phyloP scores from a whole-genome alignment of 169 alveolate genomes.

The Toxoplasma gondii region DNA sequence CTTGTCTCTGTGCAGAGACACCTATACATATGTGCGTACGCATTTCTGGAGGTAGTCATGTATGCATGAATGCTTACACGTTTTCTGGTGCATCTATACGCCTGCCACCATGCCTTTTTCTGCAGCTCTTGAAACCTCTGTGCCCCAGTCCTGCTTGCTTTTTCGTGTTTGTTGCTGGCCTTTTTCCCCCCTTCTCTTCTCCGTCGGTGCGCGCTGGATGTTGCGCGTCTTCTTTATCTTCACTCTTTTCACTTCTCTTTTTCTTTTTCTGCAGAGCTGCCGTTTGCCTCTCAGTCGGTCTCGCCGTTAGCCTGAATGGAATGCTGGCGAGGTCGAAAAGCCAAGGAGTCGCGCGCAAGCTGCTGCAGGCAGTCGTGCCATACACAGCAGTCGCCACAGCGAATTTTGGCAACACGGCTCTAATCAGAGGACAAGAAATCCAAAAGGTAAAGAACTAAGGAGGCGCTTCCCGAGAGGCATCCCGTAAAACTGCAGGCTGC shows the following conservation, averaged over 20 bases:
- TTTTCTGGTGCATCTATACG: too few relatives aligned
- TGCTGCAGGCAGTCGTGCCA: conserved; percentile 63
- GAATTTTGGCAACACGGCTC: conserved; percentile 37
- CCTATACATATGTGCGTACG: too few relatives aligned
- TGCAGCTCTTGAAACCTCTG: too few relatives aligned
- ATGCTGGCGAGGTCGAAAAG: conserved; percentile 34
- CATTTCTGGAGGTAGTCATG: too few relatives aligned
- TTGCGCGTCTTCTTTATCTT: neutral
- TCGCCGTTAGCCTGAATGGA: conserved; percentile 56
- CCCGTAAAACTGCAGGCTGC: neutral
- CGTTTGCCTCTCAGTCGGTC: conserved; percentile 61
- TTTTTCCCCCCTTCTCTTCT: neutral
- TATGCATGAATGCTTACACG: too few relatives aligned
- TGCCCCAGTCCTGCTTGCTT: too few relatives aligned
- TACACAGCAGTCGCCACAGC: conserved; percentile 61
- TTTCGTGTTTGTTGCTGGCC: neutral
- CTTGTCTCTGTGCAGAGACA: too few relatives aligned
- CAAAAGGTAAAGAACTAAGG: neutral
- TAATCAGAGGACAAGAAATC: conserved; percentile 54
- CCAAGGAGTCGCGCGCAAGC: neutral
- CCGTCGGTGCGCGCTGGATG: neutral
- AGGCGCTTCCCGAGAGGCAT: neutral
- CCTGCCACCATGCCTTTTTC: too few relatives aligned
- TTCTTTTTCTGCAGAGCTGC: conserved; percentile 46
- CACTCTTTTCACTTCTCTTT: neutral